Evolutionary conservation across 495 filamentous ascomycete genomes (phyloP), one percentile per base, ranked within the genome.

Genomic region (Hypoxylon crocopeplum): DNA sequence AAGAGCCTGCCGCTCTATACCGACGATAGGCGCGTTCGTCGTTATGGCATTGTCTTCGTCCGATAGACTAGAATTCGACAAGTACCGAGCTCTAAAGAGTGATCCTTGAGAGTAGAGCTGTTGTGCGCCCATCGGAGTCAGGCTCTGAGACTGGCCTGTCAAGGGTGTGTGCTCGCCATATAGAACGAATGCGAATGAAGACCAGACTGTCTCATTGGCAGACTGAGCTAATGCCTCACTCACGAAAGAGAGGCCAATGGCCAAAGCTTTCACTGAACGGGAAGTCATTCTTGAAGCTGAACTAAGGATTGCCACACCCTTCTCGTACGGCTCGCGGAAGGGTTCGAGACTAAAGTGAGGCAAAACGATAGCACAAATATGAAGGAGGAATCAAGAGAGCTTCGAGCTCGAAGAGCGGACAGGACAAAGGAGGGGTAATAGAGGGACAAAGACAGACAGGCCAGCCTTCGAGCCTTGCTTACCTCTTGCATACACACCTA

Each of bases 91-190:
- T 4, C 74, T 68, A 19, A 78, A 65, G 12, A 70, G 40, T 6
- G 59, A 41, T 30, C 75, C 77, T 55, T 74, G 75, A 19, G 44
- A 44, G 22, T 57, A 65, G 46, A 79, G 62, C 59, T 77, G 75
- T 24, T 74, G 69, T 10, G 75, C 75, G 2, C 77, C 77, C 4
- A 68, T 29, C 1, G 75, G 69, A n/a, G 77, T 79, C n/a, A 79
- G 59, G 11, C 44, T 56, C 12, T 68, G 56, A 1, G 46, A 19
- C 1, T 52, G 16, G 7, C 48, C 59, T 19, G 25, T 48, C 1
- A 69, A 22, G 11, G 77, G 77, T 11, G 70, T 79, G 22, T 69
- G 70, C 50, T 79, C 77, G 40, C 75, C 77, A 57, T 77, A 55
- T 15, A 71, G 48, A 34, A 79, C 45, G 64, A 70, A 79, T 12